Conservation (phyloP, 805 yeast genomes). For the Candida hispaniensis region DNA sequence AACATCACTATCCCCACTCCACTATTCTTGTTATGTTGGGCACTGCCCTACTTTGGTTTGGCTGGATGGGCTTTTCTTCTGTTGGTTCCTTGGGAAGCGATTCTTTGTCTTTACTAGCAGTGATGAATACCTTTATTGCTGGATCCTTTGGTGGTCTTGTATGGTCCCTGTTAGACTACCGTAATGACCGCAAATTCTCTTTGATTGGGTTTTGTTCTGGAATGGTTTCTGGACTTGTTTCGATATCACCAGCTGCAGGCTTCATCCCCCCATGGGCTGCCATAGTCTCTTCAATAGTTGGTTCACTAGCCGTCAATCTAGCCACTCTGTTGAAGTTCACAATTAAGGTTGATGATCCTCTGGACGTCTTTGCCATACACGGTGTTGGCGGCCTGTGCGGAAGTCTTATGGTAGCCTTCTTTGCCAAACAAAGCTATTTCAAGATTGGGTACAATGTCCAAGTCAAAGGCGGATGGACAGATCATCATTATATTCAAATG, state of each 20-base stretch:
- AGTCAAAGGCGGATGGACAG: slow-evolving; percentile 68
- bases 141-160: slow-evolving; percentile 39
- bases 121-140: slow-evolving; percentile 41
- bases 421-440: slow-evolving; percentile 37
- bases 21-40: slow-evolving; percentile 58
- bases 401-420: slow-evolving; percentile 74
- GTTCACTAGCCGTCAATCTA: slow-evolving; percentile 69
- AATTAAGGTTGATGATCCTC: slow-evolving; percentile 80
- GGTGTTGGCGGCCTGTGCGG: slow-evolving; percentile 87
- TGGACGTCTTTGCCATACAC: slow-evolving; percentile 87
- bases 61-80: slow-evolving; percentile 73
- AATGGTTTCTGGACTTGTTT: slow-evolving; percentile 85
- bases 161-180: slow-evolving; percentile 36
- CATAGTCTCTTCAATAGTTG: slow-evolving; percentile 58
- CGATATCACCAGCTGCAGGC: slow-evolving; percentile 96
- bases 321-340: slow-evolving; percentile 71
- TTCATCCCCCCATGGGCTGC: slow-evolving; percentile 80
- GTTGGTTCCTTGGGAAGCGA: slow-evolving; percentile 42
- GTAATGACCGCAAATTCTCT: slow-evolving; percentile 75
- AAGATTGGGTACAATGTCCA: not conserved
- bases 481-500: slow-evolving; percentile 70
- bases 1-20: slow-evolving; percentile 58
- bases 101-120: slow-evolving; percentile 34
- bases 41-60: slow-evolving; percentile 59
- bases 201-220: slow-evolving; percentile 93